Conservation (phyloP, 1,284 basidiomycete species). For the Thelephora terrestris region DNA sequence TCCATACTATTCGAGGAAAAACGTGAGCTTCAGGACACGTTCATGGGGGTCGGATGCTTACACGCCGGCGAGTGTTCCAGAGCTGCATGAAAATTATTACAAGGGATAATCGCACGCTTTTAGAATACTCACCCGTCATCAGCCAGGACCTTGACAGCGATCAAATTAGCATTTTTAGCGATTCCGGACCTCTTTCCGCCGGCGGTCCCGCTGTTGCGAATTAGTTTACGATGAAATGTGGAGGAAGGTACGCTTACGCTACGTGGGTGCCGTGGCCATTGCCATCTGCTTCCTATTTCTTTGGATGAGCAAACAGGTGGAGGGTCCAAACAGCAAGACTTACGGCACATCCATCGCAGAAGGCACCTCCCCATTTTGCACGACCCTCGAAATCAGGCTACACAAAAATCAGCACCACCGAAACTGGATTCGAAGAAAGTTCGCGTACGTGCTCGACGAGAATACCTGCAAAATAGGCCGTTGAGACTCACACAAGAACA, state of each 20-base stretch:
- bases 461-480: neutral
- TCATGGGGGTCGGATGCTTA: slow-evolving; percentile 4
- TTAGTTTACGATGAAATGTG: slow-evolving; percentile 26
- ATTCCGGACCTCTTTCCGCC: slow-evolving; percentile 57
- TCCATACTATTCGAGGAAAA: slow-evolving; percentile 33
- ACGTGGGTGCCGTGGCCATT: slow-evolving; percentile 42
- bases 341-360: slow-evolving; percentile 17
- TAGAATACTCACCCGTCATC: slow-evolving; percentile 35
- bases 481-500: neutral
- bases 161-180: slow-evolving; percentile 55
- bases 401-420: neutral
- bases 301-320: slow-evolving; percentile 20
- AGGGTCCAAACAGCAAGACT: neutral
- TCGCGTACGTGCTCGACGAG: neutral
- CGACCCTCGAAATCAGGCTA: slow-evolving; percentile 58
- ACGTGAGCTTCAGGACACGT: neutral
- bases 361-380: slow-evolving; percentile 54
- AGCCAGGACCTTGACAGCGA: slow-evolving; percentile 69
- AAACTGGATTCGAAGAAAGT: neutral
- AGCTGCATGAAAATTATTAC: slow-evolving; percentile 47
- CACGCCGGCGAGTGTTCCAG: slow-evolving; percentile 18
- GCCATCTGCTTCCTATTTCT: slow-evolving; percentile 45
- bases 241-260: slow-evolving; percentile 20
- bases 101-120: slow-evolving; percentile 31
- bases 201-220: slow-evolving; percentile 33